phyloP scores from a whole-genome alignment of 1,284 basidiomycete genomes.

The Athelia psychrophila region DNA sequence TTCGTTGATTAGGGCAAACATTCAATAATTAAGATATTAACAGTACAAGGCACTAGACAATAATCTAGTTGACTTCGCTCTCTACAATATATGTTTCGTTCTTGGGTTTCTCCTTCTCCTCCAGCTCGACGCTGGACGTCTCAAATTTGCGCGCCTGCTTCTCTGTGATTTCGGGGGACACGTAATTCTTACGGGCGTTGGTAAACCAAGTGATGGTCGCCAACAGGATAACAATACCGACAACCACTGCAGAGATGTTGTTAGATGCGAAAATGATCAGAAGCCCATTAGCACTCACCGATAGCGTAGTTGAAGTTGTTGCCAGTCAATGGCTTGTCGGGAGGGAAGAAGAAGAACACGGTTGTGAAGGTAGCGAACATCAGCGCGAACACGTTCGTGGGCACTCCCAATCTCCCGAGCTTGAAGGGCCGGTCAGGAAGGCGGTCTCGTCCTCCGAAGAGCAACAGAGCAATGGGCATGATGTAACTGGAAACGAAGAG shows the following conservation, averaged over 20 bases:
- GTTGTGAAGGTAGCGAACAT: not conserved
- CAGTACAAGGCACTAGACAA: too few relatives aligned
- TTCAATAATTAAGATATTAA: too few relatives aligned
- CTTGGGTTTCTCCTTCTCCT: not conserved
- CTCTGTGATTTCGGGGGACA: not conserved
- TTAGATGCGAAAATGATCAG: not conserved
- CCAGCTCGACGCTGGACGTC: not conserved
- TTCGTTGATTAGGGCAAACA: too few relatives aligned
- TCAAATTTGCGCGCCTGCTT: not conserved
- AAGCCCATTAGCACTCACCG: not conserved
- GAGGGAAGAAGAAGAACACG: constrained; percentile 3
- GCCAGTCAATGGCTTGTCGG: not conserved
- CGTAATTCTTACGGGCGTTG: not conserved
- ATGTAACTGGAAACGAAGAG: not conserved
- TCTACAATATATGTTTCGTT: not conserved
- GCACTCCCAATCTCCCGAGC: not conserved
- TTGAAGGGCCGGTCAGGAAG: not conserved
- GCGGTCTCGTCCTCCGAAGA: not conserved
- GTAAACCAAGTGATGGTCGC: not conserved
- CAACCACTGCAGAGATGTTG: not conserved
- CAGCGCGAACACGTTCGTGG: not conserved
- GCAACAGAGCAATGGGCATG: not conserved
- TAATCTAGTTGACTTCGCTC: not conserved
- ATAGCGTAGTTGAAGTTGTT: not conserved
- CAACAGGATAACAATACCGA: not conserved